phyloP scores from a whole-genome alignment of 2,329 filamentous ascomycete genomes.

The Erysiphe neolycopersici region DNA sequence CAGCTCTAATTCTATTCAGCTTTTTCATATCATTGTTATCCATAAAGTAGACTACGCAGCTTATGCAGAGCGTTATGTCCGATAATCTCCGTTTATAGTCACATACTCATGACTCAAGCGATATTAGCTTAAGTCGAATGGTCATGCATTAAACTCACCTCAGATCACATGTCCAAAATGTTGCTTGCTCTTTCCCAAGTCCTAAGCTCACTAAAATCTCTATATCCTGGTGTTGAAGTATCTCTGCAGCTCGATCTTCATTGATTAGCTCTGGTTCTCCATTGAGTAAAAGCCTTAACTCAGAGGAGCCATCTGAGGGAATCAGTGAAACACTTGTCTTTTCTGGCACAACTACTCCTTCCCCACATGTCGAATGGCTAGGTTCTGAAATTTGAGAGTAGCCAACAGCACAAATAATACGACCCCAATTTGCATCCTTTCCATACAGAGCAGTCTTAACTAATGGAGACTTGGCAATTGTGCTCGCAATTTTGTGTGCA shows the following conservation, averaged over 20 bases:
- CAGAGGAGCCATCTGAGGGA: conserved; percentile 47
- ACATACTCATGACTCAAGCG: conserved; percentile 33
- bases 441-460: conserved; percentile 96
- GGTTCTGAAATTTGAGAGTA: conserved; percentile 41
- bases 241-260: conserved; percentile 49
- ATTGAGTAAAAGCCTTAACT: conserved; percentile 50
- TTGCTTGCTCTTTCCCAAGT: conserved; percentile 38
- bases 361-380: conserved; percentile 27
- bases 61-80: conserved; percentile 19
- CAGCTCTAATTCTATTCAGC: too few relatives aligned
- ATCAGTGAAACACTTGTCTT: conserved; percentile 57
- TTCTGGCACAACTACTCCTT: conserved; percentile 36
- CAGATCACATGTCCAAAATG: conserved; percentile 70
- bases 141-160: conserved; percentile 28
- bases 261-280: conserved; percentile 61
- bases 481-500: conserved; percentile 56
- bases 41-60: neutral
- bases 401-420: conserved; percentile 81
- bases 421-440: conserved; percentile 94
- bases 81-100: conserved; percentile 39
- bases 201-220: conserved; percentile 54
- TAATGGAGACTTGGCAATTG: conserved; percentile 72
- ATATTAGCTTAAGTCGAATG: conserved; percentile 3
- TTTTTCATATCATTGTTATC: too few relatives aligned
- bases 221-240: conserved; percentile 50